Evolutionary conservation across 1,139 yeast species (phyloP), one percentile per base, ranked within the genome.

Genomic region (Diutina catenulata): DNA sequence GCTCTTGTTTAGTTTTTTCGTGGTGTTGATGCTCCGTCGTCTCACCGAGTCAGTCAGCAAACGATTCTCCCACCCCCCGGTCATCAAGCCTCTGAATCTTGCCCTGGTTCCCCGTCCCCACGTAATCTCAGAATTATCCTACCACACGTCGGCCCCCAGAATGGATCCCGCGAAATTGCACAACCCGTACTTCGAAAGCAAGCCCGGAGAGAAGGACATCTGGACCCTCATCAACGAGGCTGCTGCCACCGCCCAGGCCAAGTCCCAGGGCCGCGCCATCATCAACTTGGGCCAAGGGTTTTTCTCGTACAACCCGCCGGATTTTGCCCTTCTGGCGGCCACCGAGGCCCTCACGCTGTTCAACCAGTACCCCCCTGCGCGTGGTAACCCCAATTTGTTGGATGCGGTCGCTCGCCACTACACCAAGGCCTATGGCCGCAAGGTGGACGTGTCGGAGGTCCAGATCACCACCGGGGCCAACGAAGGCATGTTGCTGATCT

Each of bases 211-310:
- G 43, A 84, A 87, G 55, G 98, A 91, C 54, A 87, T 91, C 35
- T 91, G 98, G 98, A 71, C 93, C 10, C 64, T 91, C 47, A 83
- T 93, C 58, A 91, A 91, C 53, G 97, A 88, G 52, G 80, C 96
- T 2, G 97, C 97, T 1, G 95, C 95, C 3, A 72, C 74, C 5
- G 84, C 94, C 11, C 76, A 74, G 39, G 60, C 59, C 33, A 74
- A 72, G 40, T 61, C 75, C 23, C 86, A 86, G 14, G 35, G 35
- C 18, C 68, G 79, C 46, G 80, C 84, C 36, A 76, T 88, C 40
- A 79, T 80, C 46, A 91, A 91, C 50, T 70, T 91, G 43, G 98
- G 98, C 28, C 98, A 91, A 57, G 98, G 98, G 1, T 91, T 91
- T 59, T 91, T 91, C 65, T 84, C 95, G 2, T 91, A 88, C 56